Evolutionary conservation across 257 asterid species (phyloP).

Genomic region (Eucommia ulmoides): DNA sequence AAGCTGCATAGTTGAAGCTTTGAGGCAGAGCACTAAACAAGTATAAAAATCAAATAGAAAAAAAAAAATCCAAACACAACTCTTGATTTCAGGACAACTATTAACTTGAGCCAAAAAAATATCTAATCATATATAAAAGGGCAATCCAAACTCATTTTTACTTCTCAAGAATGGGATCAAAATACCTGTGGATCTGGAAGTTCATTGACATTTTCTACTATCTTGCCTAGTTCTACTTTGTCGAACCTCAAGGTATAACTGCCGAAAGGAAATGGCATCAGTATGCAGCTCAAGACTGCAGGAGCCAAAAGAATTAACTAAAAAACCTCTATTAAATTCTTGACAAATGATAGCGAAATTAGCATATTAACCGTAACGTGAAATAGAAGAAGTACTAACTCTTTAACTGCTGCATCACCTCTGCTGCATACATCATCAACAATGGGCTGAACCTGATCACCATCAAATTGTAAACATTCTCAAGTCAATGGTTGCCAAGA

Average conservation of each 20-base stretch:
- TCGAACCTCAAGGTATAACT: slow-evolving; percentile 76
- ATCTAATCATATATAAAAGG: not conserved
- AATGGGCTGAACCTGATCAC: slow-evolving; percentile 81
- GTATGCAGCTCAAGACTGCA: slow-evolving; percentile 1
- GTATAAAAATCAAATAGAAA: too few species aligned
- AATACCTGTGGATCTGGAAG: slow-evolving; percentile 84
- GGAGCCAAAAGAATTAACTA: not conserved
- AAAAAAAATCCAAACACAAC: too few species aligned
- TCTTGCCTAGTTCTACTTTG: slow-evolving; percentile 62
- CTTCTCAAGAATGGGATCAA: too few species aligned
- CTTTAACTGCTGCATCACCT: slow-evolving; percentile 93
- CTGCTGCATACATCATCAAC: slow-evolving; percentile 71
- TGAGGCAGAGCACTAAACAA: too few species aligned
- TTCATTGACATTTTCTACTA: slow-evolving; percentile 60
- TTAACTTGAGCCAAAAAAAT: too few species aligned
- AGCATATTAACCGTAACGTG: slow-evolving; percentile 8
- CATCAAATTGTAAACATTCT: not conserved
- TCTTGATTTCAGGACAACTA: not conserved
- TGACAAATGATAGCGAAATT: slow-evolving; percentile 5
- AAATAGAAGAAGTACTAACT: slow-evolving; percentile 47
- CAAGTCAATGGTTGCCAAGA: not conserved
- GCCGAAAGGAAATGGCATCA: slow-evolving; percentile 12
- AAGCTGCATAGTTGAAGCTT: too few species aligned
- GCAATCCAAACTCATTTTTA: not conserved
- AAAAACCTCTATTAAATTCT: slow-evolving; percentile 3